Evolutionary conservation across 345 rosid genomes (phyloP).

Genomic region (Sonneratia caseolaris): DNA sequence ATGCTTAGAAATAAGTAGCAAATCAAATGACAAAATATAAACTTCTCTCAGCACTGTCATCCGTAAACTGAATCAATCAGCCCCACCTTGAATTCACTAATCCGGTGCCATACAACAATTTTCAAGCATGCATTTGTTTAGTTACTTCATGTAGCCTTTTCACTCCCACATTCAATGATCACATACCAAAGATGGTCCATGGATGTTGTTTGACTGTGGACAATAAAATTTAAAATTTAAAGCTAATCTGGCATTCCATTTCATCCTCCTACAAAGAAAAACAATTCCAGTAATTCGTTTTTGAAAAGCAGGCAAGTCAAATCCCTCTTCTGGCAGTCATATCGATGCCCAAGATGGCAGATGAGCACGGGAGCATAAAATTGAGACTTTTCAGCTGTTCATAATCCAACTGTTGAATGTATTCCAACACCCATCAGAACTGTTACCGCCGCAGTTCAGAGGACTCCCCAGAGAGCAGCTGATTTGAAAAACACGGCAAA

Average conservation of each 20-base stretch:
- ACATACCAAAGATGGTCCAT: neutral
- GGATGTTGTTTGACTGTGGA: neutral
- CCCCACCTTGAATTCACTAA: neutral
- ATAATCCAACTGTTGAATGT: neutral
- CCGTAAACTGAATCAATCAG: neutral
- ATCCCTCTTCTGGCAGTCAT: neutral
- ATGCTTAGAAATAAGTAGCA: neutral
- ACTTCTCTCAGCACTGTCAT: neutral
- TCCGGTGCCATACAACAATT: neutral
- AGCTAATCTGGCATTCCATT: neutral
- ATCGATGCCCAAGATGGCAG: neutral
- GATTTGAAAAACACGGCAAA: too few species aligned
- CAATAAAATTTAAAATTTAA: neutral
- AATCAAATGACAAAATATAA: neutral
- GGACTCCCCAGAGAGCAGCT: neutral
- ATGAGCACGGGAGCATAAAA: neutral
- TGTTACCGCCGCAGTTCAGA: neutral
- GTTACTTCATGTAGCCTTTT: neutral
- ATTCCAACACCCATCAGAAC: neutral
- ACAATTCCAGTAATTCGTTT: neutral
- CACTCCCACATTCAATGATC: neutral
- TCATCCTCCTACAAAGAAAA: neutral
- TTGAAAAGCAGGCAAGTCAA: neutral
- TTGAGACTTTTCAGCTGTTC: neutral
- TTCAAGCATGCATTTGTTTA: neutral